These are phyloP conservation scores for Bacterosira constricta DNA, from an alignment of 108 stramenopile genomes.

Conservation along the genomic window DNA sequence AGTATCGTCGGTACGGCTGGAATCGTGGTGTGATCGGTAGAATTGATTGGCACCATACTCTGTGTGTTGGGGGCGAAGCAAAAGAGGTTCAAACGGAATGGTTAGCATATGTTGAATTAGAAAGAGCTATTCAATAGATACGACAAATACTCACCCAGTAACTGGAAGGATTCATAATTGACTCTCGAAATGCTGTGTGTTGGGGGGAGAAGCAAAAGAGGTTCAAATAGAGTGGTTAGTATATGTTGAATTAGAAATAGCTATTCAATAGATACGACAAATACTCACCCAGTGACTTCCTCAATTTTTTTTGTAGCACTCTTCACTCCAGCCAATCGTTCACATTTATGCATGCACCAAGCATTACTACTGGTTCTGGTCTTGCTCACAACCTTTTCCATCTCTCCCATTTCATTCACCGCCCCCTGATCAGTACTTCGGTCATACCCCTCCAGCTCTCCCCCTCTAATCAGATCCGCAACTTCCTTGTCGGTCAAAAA, in stretches of 20 bases:
- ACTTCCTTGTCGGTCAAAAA: conserved; percentile 57
- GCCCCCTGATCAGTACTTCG: conserved; percentile 62
- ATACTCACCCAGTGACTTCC: conserved; percentile 46
- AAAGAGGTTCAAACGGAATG: background rate
- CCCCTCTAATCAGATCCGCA: conserved; percentile 48
- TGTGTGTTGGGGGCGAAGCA: background rate
- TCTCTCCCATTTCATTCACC: conserved; percentile 58
- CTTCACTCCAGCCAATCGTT: conserved; percentile 38
- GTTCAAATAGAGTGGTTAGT: background rate
- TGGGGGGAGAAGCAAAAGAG: background rate
- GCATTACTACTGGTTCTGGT: conserved; percentile 73
- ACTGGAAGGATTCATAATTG: conserved; percentile 72
- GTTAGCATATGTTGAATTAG: background rate
- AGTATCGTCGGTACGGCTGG: conserved; percentile 47
- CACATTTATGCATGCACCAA: conserved; percentile 62
- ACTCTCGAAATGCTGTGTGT: conserved; percentile 39
- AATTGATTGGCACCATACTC: conserved; percentile 53
- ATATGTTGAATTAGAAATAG: background rate
- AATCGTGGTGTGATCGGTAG: conserved; percentile 82
- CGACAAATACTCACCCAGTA: conserved; percentile 37
- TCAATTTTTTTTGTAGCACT: conserved; percentile 56
- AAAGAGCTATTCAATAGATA: background rate
- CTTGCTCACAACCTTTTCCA: conserved; percentile 57
- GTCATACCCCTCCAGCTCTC: conserved; percentile 43
- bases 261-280: background rate